These are phyloP conservation scores for Fusarium illudens DNA, from an alignment of 2,329 filamentous ascomycete genomes.

Conservation along the genomic window DNA sequence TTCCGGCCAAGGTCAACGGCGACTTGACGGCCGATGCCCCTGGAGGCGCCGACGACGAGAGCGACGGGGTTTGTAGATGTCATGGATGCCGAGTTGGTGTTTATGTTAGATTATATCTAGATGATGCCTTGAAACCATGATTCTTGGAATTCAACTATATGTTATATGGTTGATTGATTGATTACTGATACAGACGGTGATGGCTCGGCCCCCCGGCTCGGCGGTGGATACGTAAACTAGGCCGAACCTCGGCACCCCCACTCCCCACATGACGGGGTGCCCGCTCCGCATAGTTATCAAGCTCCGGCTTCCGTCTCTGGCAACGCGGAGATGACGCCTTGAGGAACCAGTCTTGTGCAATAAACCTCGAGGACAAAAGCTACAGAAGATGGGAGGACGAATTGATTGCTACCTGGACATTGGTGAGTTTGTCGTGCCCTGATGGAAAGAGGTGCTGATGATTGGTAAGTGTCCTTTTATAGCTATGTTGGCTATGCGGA, in stretches of 20 bases:
- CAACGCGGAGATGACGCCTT: not conserved
- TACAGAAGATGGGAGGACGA: slow-evolving; percentile 60
- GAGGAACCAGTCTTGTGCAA: not conserved
- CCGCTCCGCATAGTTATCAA: no score
- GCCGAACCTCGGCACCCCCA: slow-evolving; percentile 35
- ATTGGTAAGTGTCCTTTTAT: slow-evolving; percentile 70
- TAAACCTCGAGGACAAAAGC: not conserved
- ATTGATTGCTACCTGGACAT: slow-evolving; percentile 75
- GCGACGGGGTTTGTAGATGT: slow-evolving; percentile 63
- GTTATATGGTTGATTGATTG: not conserved
- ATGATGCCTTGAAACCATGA: not conserved
- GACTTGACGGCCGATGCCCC: slow-evolving; percentile 83
- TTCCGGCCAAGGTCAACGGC: slow-evolving; percentile 78
- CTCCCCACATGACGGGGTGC: slow-evolving; percentile 27
- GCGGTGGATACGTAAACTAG: slow-evolving; percentile 13
- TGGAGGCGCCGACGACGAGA: slow-evolving; percentile 77
- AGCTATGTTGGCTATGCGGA: slow-evolving; percentile 67
- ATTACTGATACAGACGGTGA: not conserved
- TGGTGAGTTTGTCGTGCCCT: slow-evolving; percentile 54
- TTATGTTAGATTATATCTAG: not conserved
- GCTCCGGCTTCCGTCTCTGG: no score
- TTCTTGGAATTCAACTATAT: not conserved
- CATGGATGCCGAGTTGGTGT: slow-evolving; percentile 18
- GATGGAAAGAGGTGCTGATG: not conserved
- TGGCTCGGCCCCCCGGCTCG: not conserved